A percentile compares a stretch with the other conserved stretches of the same genome.
phyloP scores from a whole-genome alignment of 768 basidiomycete species.

The Calvatia gigantea region DNA sequence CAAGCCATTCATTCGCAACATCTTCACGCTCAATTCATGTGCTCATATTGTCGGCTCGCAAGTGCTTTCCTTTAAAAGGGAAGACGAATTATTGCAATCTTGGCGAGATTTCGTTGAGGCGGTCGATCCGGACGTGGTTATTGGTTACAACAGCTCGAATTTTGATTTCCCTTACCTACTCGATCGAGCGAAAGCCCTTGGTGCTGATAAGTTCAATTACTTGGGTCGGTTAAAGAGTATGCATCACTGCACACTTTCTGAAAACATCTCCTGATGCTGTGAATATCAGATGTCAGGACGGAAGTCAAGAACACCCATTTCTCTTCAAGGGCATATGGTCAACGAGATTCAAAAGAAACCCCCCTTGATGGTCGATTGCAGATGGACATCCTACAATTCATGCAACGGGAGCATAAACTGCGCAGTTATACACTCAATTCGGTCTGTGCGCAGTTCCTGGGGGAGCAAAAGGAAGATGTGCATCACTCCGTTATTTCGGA shows the following conservation, averaged over 20 bases:
- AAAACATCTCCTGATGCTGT: conserved; percentile 1
- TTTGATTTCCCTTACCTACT: conserved; percentile 98
- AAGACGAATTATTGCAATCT: conserved; percentile 65
- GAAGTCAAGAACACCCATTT: conserved; percentile 94
- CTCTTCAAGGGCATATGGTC: conserved; percentile 96
- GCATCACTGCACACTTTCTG: conserved; percentile 11
- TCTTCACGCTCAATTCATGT: conserved; percentile 94
- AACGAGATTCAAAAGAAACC: conserved; percentile 95
- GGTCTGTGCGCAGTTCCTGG: conserved; percentile 95
- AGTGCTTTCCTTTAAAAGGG: conserved; percentile 79
- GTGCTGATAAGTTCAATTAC: conserved; percentile 61
- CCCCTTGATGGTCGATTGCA: conserved; percentile 89
- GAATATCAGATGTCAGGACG: conserved; percentile 58
- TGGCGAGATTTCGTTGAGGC: conserved; percentile 90
- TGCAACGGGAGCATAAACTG: conserved; percentile 98
- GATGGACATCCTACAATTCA: conserved; percentile 93
- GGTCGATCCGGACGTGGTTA: conserved; percentile 93
- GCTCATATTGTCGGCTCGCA: conserved; percentile 97
- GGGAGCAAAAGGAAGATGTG: conserved; percentile 99
- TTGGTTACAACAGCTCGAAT: conserved; percentile 91
- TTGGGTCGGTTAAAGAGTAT: conserved; percentile 76
- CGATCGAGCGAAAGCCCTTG: conserved; percentile 85
- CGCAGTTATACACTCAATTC: conserved; percentile 97
- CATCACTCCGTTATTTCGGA: conserved; percentile 99
- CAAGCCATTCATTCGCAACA: conserved; percentile 92